Evolutionary conservation across 768 basidiomycete genomes (phyloP).

Genomic region (Leucogyrophana mollusca): DNA sequence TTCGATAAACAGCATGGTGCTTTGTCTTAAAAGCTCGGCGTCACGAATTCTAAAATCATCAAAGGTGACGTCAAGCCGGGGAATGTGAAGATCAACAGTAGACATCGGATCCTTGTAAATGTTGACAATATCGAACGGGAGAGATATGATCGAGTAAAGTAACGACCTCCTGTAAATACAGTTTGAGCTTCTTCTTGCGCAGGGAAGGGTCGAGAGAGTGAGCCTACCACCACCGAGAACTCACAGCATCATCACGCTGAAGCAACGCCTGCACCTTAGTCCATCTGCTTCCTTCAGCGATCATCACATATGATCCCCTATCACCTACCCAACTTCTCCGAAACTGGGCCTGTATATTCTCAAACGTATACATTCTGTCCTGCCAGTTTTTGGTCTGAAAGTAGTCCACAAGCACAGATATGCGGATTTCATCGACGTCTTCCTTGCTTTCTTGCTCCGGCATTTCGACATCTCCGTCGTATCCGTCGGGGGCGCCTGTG

Average conservation of each 20-base stretch:
- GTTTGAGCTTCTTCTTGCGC: background rate
- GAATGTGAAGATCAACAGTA: conserved; percentile 33
- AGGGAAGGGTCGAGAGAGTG: background rate
- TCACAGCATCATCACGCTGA: conserved; percentile 9
- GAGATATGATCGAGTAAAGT: conserved; percentile 18
- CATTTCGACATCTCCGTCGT: conserved; percentile 8
- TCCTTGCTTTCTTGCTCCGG: conserved; percentile 11
- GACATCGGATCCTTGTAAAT: conserved; percentile 30
- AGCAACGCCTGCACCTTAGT: conserved; percentile 25
- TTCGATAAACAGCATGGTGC: conserved; percentile 10
- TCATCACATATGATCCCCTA: conserved; percentile 38
- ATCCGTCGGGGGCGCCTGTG: conserved; percentile 6
- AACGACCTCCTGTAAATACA: conserved; percentile 7
- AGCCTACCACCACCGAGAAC: conserved; percentile 9
- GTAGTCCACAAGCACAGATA: conserved; percentile 26
- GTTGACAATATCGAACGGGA: conserved; percentile 30
- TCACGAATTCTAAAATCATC: conserved; percentile 42
- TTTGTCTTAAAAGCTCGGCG: conserved; percentile 38
- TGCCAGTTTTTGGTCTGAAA: conserved; percentile 36
- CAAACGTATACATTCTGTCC: conserved; percentile 39
- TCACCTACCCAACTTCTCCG: conserved; percentile 36
- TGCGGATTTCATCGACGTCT: conserved; percentile 30
- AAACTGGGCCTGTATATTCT: conserved; percentile 35
- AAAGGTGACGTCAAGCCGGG: conserved; percentile 39
- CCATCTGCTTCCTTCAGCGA: conserved; percentile 38